Evolutionary conservation across 257 asterid species (phyloP).

Genomic region (Rehmannia glutinosa): DNA sequence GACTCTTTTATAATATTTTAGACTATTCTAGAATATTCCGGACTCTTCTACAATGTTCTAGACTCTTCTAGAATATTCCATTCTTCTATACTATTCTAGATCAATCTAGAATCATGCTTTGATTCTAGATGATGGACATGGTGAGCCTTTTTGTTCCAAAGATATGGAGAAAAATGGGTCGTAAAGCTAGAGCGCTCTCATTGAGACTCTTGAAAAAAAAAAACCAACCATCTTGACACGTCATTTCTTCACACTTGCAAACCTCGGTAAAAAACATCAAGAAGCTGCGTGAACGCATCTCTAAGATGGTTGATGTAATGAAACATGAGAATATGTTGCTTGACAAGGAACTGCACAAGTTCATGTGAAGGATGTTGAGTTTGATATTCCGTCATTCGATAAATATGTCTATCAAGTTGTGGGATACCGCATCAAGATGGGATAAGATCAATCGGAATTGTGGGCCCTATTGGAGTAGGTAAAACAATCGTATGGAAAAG

Average conservation of each 20-base stretch:
- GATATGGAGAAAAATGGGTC: no score
- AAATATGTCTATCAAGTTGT: background rate
- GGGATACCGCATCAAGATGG: background rate
- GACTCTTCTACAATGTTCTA: no score
- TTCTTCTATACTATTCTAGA: no score
- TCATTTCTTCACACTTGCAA: conserved; percentile 18
- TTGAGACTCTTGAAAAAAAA: background rate
- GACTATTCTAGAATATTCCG: no score
- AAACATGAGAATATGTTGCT: background rate
- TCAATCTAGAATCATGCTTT: no score
- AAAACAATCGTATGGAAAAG: conserved; percentile 12
- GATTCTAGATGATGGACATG: no score
- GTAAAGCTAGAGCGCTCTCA: background rate
- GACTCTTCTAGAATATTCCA: no score
- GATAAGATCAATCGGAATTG: conserved; percentile 5
- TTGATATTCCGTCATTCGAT: background rate
- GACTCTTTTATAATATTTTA: no score
- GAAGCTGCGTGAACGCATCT: background rate
- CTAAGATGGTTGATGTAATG: background rate
- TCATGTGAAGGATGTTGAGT: conserved; percentile 1
- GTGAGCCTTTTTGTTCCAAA: no score
- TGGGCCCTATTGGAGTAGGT: conserved; percentile 18
- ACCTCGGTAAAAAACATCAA: conserved; percentile 3
- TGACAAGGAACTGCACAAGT: conserved; percentile 3
- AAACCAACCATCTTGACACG: conserved; percentile 16